These are phyloP conservation scores for Biscutella laevigata DNA, from an alignment of 441 rosid genomes.

Conservation along the genomic window DNA sequence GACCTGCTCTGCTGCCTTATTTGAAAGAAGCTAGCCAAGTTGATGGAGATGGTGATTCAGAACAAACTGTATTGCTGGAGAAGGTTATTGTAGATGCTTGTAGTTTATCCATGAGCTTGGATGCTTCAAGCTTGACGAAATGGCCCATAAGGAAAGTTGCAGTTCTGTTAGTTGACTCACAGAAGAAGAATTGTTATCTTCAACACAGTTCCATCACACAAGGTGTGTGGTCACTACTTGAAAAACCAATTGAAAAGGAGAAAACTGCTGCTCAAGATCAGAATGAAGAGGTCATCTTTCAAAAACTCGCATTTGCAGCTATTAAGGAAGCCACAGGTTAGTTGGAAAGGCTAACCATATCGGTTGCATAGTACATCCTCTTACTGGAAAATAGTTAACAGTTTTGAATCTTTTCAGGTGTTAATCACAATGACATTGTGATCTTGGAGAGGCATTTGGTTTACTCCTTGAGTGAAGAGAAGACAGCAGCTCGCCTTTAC, in stretches of 20 bases:
- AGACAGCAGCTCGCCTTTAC: constrained; percentile 54
- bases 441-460: constrained; percentile 54
- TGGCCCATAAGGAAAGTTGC: constrained; percentile 58
- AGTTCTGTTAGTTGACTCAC: constrained; percentile 49
- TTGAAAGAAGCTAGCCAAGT: constrained; percentile 33
- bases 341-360: background rate
- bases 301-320: constrained; percentile 53
- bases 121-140: constrained; percentile 37
- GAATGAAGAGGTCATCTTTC: constrained; percentile 35
- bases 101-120: constrained; percentile 40
- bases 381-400: background rate
- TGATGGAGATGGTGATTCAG: constrained; percentile 24
- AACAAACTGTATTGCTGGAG: constrained; percentile 46
- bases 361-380: background rate
- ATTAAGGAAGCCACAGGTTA: constrained; percentile 55
- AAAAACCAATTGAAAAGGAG: constrained; percentile 32
- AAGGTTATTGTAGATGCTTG: constrained; percentile 63
- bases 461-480: constrained; percentile 57
- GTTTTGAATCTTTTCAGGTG: constrained; percentile 33
- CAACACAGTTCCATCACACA: constrained; percentile 40
- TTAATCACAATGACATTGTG: constrained; percentile 37
- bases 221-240: constrained; percentile 79
- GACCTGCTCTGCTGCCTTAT: constrained; percentile 44
- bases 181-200: constrained; percentile 45
- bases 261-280: background rate